phyloP scores from a whole-genome alignment of 1,284 basidiomycete genomes.

The Fomitiporia mediterranea region DNA sequence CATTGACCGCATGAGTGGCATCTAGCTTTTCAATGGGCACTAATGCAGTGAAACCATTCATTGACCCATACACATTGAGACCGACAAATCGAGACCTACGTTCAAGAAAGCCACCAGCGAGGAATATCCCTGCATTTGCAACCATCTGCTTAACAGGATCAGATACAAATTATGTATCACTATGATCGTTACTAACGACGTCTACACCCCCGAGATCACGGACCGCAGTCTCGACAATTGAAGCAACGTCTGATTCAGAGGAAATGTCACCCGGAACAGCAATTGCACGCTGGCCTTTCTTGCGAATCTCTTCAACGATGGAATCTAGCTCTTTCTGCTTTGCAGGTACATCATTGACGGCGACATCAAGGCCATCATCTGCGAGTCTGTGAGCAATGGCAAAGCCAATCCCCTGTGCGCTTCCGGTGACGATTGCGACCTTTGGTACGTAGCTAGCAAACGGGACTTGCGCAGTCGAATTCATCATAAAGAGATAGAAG shows the following conservation, averaged over 20 bases:
- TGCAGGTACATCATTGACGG: conserved; percentile 19
- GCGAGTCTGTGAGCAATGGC: conserved; percentile 21
- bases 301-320: neutral
- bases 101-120: neutral
- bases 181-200: conserved; percentile 17
- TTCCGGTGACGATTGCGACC: conserved; percentile 15
- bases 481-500: too few species aligned
- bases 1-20: conserved; percentile 19
- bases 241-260: conserved; percentile 12
- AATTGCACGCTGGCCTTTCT: conserved; percentile 7
- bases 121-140: conserved; percentile 20
- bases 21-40: conserved; percentile 16
- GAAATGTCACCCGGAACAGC: conserved; percentile 6
- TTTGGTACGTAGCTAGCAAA: too few species aligned
- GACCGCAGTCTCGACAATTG: conserved; percentile 15
- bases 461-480: too few species aligned
- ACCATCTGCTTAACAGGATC: conserved; percentile 19
- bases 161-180: neutral
- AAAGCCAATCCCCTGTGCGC: conserved; percentile 25
- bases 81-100: neutral
- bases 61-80: neutral
- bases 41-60: neutral
- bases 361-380: conserved; percentile 21
- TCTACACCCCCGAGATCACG: conserved; percentile 17
- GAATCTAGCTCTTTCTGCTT: conserved; percentile 4